Percentiles rank a stretch among this genome's conserved stretches.
Evolutionary conservation across 2,329 filamentous ascomycete species (phyloP).

Genomic region (Aspergillus spinulosporus): DNA sequence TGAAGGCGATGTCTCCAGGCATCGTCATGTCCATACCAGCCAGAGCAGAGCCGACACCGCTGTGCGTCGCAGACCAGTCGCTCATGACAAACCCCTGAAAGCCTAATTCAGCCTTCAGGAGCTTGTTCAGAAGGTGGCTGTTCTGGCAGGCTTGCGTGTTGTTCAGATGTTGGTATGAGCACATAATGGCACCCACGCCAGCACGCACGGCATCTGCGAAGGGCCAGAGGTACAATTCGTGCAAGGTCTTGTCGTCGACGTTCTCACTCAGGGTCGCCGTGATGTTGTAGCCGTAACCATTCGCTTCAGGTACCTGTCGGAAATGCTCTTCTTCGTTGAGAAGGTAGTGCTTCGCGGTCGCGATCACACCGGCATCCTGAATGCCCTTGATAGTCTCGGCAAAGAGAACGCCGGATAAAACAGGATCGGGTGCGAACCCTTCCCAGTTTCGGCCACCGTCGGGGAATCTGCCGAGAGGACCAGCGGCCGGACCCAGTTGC

Average conservation of each 20-base stretch:
- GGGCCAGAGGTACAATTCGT: constrained; percentile 66
- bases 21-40: constrained; percentile 79
- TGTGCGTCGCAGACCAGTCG: constrained; percentile 78
- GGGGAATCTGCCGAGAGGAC: constrained; percentile 67
- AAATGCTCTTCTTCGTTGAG: constrained; percentile 73
- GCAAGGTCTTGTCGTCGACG: constrained; percentile 63
- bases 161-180: constrained; percentile 71
- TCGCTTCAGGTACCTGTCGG: constrained; percentile 62
- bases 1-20: constrained; percentile 79
- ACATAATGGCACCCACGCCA: constrained; percentile 68
- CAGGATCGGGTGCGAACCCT: constrained; percentile 69
- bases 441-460: constrained; percentile 71
- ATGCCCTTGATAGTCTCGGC: constrained; percentile 75
- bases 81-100: constrained; percentile 70
- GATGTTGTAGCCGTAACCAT: constrained; percentile 62
- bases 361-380: constrained; percentile 77
- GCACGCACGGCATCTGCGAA: constrained; percentile 68
- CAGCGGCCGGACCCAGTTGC: constrained; percentile 74
- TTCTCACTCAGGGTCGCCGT: constrained; percentile 62
- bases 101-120: constrained; percentile 71
- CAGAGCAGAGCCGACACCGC: constrained; percentile 64
- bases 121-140: constrained; percentile 58
- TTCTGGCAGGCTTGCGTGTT: constrained; percentile 69
- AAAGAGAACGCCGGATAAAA: constrained; percentile 70
- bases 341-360: constrained; percentile 77